Evolutionary conservation across 169 alveolate genomes (phyloP).

Genomic region (Plasmodium fragile): DNA sequence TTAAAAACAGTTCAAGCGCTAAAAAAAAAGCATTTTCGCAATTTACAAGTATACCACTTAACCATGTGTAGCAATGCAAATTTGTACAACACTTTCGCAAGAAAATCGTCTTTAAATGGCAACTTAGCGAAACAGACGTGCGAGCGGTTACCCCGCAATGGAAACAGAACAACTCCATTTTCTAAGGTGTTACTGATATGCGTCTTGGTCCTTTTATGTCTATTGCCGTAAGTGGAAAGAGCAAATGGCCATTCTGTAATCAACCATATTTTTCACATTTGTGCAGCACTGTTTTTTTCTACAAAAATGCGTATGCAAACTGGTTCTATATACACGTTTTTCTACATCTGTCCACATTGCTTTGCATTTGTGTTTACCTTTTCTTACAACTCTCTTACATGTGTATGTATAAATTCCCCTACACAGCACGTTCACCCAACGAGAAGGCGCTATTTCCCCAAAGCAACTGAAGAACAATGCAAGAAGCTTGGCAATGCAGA

Average conservation of each 20-base stretch:
- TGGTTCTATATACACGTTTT: neutral
- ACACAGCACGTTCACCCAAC: neutral
- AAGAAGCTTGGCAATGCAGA: neutral
- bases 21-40: neutral
- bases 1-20: neutral
- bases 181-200: neutral
- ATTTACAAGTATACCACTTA: neutral
- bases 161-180: neutral
- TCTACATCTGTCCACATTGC: neutral
- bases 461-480: neutral
- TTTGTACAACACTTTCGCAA: neutral
- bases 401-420: neutral
- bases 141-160: neutral
- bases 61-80: neutral
- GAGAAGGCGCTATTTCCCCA: neutral
- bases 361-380: neutral
- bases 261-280: neutral
- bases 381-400: neutral
- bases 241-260: neutral
- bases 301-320: neutral
- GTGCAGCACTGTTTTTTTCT: neutral
- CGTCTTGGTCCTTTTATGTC: neutral
- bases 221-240: slow-evolving; percentile 4
- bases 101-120: neutral
- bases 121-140: neutral